phyloP scores from a whole-genome alignment of 2,329 filamentous ascomycete species.

The Huntiella moniliformis region DNA sequence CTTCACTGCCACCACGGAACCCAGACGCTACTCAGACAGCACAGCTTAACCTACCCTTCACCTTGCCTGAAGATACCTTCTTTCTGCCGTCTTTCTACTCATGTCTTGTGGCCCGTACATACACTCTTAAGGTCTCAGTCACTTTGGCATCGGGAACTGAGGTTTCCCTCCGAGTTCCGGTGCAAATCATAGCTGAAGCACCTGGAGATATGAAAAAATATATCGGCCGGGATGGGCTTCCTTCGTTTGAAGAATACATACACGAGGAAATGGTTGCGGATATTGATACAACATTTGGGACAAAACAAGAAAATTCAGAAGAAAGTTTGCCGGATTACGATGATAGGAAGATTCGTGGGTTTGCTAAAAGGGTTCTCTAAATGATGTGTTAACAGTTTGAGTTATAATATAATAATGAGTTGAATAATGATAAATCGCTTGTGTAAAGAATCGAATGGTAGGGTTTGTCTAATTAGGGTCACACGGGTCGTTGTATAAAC shows the following conservation, averaged over 20 bases:
- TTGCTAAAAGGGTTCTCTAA: not conserved
- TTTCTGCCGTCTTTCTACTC: conserved; percentile 40
- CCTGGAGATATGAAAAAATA: not conserved
- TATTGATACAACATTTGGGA: not conserved
- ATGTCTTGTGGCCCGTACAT: conserved; percentile 37
- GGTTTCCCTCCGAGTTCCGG: conserved; percentile 27
- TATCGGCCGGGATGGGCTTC: conserved; percentile 1
- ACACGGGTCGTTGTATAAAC: too few species aligned
- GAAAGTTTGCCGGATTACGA: not conserved
- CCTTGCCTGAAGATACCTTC: conserved; percentile 26
- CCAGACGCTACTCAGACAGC: conserved; percentile 20
- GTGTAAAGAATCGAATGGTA: too few species aligned
- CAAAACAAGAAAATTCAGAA: too few species aligned
- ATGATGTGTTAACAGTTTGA: too few species aligned
- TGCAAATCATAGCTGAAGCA: conserved; percentile 25
- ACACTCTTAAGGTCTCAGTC: conserved; percentile 29
- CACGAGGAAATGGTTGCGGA: not conserved
- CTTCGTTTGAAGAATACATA: conserved; percentile 7
- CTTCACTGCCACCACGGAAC: too few species aligned
- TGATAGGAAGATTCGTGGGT: not conserved
- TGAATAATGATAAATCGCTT: too few species aligned
- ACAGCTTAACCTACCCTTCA: conserved; percentile 28
- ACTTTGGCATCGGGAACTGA: conserved; percentile 25
- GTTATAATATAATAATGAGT: too few species aligned
- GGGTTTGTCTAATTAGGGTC: too few species aligned